Conservation (phyloP, 768 basidiomycete genomes). For the Lactarius hengduanensis region DNA sequence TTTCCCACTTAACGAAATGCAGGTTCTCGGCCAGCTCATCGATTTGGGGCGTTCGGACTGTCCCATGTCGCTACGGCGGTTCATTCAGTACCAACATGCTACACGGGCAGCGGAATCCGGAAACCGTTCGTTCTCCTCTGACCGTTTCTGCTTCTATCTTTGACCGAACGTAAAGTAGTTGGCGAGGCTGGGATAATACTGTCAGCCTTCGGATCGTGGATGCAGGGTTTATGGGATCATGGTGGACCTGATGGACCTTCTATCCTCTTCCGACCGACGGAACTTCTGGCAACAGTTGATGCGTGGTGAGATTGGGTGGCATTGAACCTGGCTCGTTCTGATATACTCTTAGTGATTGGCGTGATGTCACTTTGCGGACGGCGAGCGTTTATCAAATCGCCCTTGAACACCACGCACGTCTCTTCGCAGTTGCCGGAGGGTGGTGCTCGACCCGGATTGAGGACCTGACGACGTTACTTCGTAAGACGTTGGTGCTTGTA, state of each 20-base stretch:
- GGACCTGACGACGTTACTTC: conserved; percentile 14
- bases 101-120: conserved; percentile 47
- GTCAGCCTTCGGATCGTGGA: conserved; percentile 24
- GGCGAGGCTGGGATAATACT: conserved; percentile 3
- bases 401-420: conserved; percentile 16
- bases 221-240: conserved; percentile 26
- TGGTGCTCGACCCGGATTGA: conserved; percentile 13
- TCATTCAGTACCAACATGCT: conserved; percentile 57
- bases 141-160: neutral
- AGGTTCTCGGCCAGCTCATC: conserved; percentile 37
- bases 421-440: conserved; percentile 11
- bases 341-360: conserved; percentile 23
- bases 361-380: conserved; percentile 15
- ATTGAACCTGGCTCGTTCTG: neutral
- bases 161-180: conserved; percentile 1
- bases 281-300: conserved; percentile 17
- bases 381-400: conserved; percentile 2
- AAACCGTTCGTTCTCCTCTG: conserved; percentile 39
- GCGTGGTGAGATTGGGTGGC: conserved; percentile 13
- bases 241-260: conserved; percentile 18
- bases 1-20: neutral
- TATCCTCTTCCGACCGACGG: conserved; percentile 23
- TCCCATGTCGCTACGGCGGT: conserved; percentile 40
- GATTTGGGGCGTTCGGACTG: conserved; percentile 24
- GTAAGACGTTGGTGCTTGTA: conserved; percentile 18